Evolutionary conservation across 2,329 filamentous ascomycete species (phyloP).

Genomic region (Verticillium nonalfalfae): DNA sequence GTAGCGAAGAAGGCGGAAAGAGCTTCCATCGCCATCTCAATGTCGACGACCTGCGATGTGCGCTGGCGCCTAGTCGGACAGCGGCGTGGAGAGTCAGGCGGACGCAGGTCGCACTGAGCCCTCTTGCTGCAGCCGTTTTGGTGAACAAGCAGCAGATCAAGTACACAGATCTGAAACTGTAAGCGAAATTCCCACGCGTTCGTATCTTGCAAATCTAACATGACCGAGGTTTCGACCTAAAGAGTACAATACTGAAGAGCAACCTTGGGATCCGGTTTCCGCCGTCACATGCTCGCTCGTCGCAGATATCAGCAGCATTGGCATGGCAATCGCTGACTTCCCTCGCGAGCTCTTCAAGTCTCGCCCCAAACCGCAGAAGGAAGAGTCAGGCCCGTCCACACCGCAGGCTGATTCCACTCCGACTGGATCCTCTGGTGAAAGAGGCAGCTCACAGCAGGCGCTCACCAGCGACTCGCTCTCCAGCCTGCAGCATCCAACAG

Average conservation of each 20-base stretch:
- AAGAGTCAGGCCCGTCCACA: constrained; percentile 4
- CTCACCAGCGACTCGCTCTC: not conserved
- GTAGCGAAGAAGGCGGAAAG: constrained; percentile 55
- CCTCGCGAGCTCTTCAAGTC: constrained; percentile 49
- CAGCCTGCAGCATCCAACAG: not conserved
- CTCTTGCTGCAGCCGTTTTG: constrained; percentile 65
- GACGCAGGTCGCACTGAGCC: constrained; percentile 61
- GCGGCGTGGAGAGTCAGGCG: constrained; percentile 72
- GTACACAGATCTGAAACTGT: constrained; percentile 69
- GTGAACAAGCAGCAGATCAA: constrained; percentile 58
- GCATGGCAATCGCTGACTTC: constrained; percentile 76
- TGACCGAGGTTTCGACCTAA: constrained; percentile 35
- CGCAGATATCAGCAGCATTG: constrained; percentile 75
- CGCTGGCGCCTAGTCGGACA: constrained; percentile 57
- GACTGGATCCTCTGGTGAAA: not conserved
- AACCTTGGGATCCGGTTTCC: constrained; percentile 73
- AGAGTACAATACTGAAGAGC: constrained; percentile 73
- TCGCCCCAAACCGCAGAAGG: constrained; percentile 13
- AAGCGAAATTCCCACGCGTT: constrained; percentile 21
- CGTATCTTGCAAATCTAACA: not conserved
- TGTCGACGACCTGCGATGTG: constrained; percentile 61
- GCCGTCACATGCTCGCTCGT: constrained; percentile 72
- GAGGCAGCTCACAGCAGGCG: not conserved
- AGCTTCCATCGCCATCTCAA: constrained; percentile 68
- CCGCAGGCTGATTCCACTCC: not conserved